Percentiles rank a stretch among this genome's conserved stretches.
Conservation (phyloP, 345 rosid species). For the Cardamine chenopodiifolia region DNA sequence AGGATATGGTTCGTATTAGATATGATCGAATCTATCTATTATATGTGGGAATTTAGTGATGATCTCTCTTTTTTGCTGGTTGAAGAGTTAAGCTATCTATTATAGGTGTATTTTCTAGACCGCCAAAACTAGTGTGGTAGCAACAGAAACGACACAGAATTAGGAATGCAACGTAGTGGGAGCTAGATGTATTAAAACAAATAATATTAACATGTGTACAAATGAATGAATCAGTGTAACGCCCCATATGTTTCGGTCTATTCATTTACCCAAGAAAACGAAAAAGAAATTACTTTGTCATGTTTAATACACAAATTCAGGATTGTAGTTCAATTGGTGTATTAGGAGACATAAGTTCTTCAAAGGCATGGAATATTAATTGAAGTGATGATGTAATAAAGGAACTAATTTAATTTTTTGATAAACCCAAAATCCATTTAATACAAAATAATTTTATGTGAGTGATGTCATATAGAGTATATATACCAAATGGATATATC, state of each 20-base stretch:
- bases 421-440: background rate
- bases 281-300: too few relatives aligned
- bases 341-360: too few relatives aligned
- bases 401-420: background rate
- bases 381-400: too few relatives aligned
- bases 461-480: too few relatives aligned
- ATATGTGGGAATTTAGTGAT: background rate
- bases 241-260: background rate
- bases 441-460: too few relatives aligned
- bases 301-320: too few relatives aligned
- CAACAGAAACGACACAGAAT: background rate
- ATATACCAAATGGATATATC: too few relatives aligned
- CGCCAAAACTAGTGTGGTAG: background rate
- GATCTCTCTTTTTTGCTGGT: background rate
- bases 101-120: background rate
- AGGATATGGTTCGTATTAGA: constrained; percentile 14
- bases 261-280: background rate
- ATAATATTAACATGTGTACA: too few relatives aligned
- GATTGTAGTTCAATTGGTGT: too few relatives aligned
- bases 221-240: background rate
- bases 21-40: background rate
- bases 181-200: background rate
- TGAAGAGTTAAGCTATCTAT: background rate
- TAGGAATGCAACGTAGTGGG: background rate
- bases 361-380: too few relatives aligned